These are phyloP conservation scores for Backusella tuberculispora DNA, from an alignment of 192 early-diverging fungal species.

Conservation along the genomic window DNA sequence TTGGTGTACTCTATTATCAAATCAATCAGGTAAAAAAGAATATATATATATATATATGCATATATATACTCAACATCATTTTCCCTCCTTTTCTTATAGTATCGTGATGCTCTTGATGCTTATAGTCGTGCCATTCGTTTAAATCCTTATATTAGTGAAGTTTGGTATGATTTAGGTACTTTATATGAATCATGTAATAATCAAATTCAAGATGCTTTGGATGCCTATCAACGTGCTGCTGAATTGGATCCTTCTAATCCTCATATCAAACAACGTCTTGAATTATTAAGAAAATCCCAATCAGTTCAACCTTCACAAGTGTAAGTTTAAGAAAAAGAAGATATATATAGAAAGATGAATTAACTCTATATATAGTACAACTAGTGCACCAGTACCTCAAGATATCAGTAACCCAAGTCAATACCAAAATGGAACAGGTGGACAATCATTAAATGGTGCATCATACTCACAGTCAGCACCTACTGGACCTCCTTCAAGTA, in stretches of 20 bases:
- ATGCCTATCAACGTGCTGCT: constrained; percentile 92
- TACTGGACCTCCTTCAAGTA: constrained; percentile 37
- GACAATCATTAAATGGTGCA: constrained; percentile 31
- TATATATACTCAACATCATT: not conserved
- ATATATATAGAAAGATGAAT: not conserved
- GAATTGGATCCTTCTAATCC: constrained; percentile 89
- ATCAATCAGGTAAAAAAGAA: constrained; percentile 72
- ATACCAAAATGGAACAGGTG: constrained; percentile 29
- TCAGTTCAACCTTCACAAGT: constrained; percentile 14
- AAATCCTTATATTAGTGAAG: constrained; percentile 93
- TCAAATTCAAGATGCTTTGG: constrained; percentile 94
- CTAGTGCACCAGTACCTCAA: constrained; percentile 33
- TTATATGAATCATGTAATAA: constrained; percentile 98
- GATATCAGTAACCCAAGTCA: constrained; percentile 41
- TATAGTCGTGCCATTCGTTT: constrained; percentile 94
- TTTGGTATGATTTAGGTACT: constrained; percentile 97
- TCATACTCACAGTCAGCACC: constrained; percentile 31
- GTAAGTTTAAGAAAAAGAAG: not conserved
- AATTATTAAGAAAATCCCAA: constrained; percentile 36
- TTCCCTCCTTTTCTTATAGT: constrained; percentile 46
- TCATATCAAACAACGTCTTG: constrained; percentile 38
- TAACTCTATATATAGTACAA: not conserved
- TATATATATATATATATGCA: not conserved
- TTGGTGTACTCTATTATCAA: constrained; percentile 97
- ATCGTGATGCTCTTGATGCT: constrained; percentile 95